Evolutionary conservation across 83 land plant genomes (phyloP).

Genomic region (Picea abies): DNA sequence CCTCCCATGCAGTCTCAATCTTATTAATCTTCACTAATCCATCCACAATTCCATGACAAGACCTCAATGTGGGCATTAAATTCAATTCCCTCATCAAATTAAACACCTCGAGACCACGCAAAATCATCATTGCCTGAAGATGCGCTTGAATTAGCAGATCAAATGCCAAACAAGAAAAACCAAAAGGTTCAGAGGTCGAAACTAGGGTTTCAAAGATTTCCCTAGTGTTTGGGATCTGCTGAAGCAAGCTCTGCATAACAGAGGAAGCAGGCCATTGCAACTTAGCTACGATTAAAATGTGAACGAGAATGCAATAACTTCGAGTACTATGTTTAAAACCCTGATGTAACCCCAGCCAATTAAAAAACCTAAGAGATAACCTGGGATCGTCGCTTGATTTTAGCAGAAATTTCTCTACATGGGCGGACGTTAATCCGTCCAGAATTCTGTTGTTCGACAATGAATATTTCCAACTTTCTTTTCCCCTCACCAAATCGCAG

Average conservation of each 20-base stretch:
- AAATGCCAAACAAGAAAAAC: slow-evolving; percentile 31
- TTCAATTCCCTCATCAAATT: slow-evolving; percentile 3
- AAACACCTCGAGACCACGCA: slow-evolving; percentile 38
- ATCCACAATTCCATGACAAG: slow-evolving; percentile 41
- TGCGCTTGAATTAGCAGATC: slow-evolving; percentile 55
- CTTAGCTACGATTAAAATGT: slow-evolving; percentile 26
- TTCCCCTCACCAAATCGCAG: background rate
- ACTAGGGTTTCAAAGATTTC: slow-evolving; percentile 25
- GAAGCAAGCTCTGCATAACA: slow-evolving; percentile 49
- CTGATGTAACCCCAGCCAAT: slow-evolving; percentile 49
- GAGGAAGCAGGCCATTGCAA: slow-evolving; percentile 60
- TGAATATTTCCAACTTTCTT: slow-evolving; percentile 41
- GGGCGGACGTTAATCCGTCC: slow-evolving; percentile 31
- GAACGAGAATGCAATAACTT: slow-evolving; percentile 57
- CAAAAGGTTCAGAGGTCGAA: background rate
- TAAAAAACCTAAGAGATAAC: slow-evolving; percentile 65
- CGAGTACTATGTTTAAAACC: slow-evolving; percentile 50
- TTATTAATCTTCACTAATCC: slow-evolving; percentile 33
- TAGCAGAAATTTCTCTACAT: slow-evolving; percentile 59
- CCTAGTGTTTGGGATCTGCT: slow-evolving; percentile 13
- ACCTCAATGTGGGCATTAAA: slow-evolving; percentile 32
- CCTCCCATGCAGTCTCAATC: slow-evolving; percentile 29
- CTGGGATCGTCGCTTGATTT: slow-evolving; percentile 37
- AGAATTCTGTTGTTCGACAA: slow-evolving; percentile 31
- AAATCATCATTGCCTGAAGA: slow-evolving; percentile 29